A percentile compares a stretch with the other conserved stretches of the same genome.
Evolutionary conservation across 2,329 filamentous ascomycete species (phyloP).

Genomic region (Botrytis porri): DNA sequence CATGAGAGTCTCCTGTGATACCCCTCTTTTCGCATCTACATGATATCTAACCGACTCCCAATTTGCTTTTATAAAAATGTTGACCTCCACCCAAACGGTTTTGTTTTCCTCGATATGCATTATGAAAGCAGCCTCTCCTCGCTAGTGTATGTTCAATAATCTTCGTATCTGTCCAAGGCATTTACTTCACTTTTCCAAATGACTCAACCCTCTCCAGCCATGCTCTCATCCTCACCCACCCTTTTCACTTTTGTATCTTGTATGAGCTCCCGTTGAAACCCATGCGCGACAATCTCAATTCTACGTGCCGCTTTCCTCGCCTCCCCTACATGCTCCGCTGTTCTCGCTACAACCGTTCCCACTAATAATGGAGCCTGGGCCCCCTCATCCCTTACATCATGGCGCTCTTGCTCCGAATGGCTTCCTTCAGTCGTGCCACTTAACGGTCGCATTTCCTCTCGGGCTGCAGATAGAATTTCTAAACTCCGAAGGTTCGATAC

Average conservation of each 20-base stretch:
- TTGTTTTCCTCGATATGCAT: not conserved
- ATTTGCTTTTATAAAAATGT: conserved; percentile 1
- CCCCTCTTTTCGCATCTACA: conserved; percentile 13
- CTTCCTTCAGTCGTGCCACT: conserved; percentile 25
- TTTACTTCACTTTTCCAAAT: not conserved
- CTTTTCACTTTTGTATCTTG: not conserved
- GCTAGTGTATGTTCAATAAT: conserved; percentile 1
- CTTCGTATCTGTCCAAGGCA: not conserved
- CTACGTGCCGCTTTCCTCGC: conserved; percentile 52
- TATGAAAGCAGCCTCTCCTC: not conserved
- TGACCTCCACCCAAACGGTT: conserved; percentile 2
- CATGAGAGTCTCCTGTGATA: not conserved
- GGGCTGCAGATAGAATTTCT: conserved; percentile 21
- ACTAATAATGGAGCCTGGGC: conserved; percentile 48
- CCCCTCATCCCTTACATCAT: conserved; percentile 21
- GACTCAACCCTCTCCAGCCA: conserved; percentile 10
- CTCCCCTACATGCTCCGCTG: conserved; percentile 47
- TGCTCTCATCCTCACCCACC: not conserved
- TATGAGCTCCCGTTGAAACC: conserved; percentile 55
- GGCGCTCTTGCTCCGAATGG: conserved; percentile 14
- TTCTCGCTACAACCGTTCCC: conserved; percentile 52
- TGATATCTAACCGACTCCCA: not conserved
- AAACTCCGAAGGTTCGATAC: not conserved
- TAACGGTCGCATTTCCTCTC: conserved; percentile 32
- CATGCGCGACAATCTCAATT: conserved; percentile 53